Base-by-base conservation (phyloP, 2,329 filamentous ascomycete genomes). In the Xylaria sp. region DNA sequence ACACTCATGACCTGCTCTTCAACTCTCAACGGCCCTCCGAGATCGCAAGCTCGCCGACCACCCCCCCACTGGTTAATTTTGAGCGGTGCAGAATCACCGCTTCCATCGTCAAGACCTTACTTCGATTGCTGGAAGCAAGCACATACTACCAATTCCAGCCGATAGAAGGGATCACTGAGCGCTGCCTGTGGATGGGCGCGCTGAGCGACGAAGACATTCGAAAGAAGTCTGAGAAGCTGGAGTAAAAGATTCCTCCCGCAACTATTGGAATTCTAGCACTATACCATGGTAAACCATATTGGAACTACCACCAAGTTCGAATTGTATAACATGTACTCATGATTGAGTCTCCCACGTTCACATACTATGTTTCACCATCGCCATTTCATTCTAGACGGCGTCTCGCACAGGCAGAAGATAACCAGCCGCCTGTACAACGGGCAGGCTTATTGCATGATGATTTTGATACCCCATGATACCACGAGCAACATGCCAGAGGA, bases 131-230 rank as follows among this genome's bases (percentile, higher is more conserved):
- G 10, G 93, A 96, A 79, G 90, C 91, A 1, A 94, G 92, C 77
- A 88, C 90, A 25, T 86, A 89, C 64, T 96, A 95, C 77, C 81
- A 83, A 7, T 94, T 95, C 77, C 86, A 89, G 73, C 89, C 92
- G 0, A 88, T 94, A 43, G 91, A 93, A 69, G 91, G 92, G 60
- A 87, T 94, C 59, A 90, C 92, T 4, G 92, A 93, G 79, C 86
- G 91, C 70, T 96, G 93, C 77, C 84, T 96, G n/a, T 96, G 93
- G 93, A 90, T 96, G 81, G 90, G 91, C 55, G 91, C 92, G 10
- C 78, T 96, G 63, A 87, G 82, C 63, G 92, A 95, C 72, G 88
- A 89, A n/a, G 91, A 94, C 75, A 93, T 96, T 74, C 81, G 86
- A 65, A 82, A 80, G 68, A 81, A 83, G 63, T 87, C 85, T 0